Evolutionary conservation across 352 stramenopile species (phyloP).

Genomic region (Pythium brassicae): DNA sequence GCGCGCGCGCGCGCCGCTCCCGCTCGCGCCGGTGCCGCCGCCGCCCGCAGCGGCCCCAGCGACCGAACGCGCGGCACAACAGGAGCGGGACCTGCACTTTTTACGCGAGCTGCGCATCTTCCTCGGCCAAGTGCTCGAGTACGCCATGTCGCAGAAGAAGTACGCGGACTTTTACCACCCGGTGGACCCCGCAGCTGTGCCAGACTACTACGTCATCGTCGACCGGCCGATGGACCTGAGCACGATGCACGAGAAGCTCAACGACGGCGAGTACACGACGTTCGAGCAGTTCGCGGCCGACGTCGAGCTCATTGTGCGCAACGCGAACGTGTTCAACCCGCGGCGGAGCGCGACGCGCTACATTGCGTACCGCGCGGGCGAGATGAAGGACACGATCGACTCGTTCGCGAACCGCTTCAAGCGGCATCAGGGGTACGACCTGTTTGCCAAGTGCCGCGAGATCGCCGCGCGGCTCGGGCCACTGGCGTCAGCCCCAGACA

Average conservation of each 20-base stretch:
- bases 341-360: slow-evolving; percentile 64
- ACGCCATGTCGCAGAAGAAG: slow-evolving; percentile 61
- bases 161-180: slow-evolving; percentile 71
- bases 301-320: slow-evolving; percentile 84
- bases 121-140: slow-evolving; percentile 78
- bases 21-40: slow-evolving; percentile 38
- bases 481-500: slow-evolving; percentile 13
- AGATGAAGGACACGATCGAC: slow-evolving; percentile 89
- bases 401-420: slow-evolving; percentile 87
- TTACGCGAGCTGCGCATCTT: slow-evolving; percentile 88
- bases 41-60: slow-evolving; percentile 22
- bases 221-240: slow-evolving; percentile 85
- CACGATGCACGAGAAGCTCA: slow-evolving; percentile 87
- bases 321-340: slow-evolving; percentile 89
- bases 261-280: slow-evolving; percentile 86
- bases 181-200: slow-evolving; percentile 73
- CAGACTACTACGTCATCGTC: slow-evolving; percentile 89
- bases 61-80: slow-evolving; percentile 38
- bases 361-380: slow-evolving; percentile 75
- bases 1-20: slow-evolving; percentile 40
- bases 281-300: slow-evolving; percentile 87
- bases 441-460: slow-evolving; percentile 84
- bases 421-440: slow-evolving; percentile 81
- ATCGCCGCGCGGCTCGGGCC: slow-evolving; percentile 57
- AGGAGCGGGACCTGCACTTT: slow-evolving; percentile 77